Conservation (phyloP, 345 rosid genomes). For the Eucalyptus urophylla region DNA sequence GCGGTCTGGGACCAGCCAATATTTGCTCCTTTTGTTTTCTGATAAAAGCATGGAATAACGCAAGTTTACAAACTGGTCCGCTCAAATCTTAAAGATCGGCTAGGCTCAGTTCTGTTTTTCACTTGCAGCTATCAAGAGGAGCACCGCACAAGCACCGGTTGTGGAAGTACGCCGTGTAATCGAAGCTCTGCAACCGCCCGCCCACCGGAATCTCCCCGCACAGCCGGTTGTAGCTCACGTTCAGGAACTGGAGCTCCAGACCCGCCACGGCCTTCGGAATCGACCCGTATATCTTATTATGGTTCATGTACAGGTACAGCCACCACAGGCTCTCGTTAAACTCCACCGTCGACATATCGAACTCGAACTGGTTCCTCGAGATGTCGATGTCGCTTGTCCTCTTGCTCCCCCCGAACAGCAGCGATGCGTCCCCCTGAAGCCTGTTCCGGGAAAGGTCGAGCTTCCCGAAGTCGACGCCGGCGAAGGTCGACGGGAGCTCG, state of each 20-base stretch:
- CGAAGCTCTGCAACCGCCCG: not conserved
- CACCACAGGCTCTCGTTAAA: not conserved
- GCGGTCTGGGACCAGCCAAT: too few relatives aligned
- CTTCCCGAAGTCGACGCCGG: not conserved
- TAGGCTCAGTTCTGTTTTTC: too few relatives aligned
- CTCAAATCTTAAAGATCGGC: not conserved
- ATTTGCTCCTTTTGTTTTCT: not conserved
- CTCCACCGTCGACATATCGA: not conserved
- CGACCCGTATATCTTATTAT: not conserved
- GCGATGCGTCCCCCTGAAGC: not conserved
- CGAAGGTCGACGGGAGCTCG: not conserved
- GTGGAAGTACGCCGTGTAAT: not conserved
- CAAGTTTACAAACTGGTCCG: not conserved
- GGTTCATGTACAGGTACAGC: not conserved
- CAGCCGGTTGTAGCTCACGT: conserved; percentile 1
- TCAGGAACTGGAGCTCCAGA: not conserved
- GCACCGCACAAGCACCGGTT: conserved; percentile 1
- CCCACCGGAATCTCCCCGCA: conserved; percentile 2
- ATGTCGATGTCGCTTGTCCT: not conserved
- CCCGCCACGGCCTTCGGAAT: not conserved
- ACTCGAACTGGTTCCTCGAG: not conserved
- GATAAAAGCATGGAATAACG: not conserved
- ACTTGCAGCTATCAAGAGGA: not conserved
- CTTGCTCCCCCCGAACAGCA: not conserved
- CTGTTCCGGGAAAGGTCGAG: conserved; percentile 1